phyloP scores from a whole-genome alignment of 495 filamentous ascomycete species.

The Penicillium samsonianum region DNA sequence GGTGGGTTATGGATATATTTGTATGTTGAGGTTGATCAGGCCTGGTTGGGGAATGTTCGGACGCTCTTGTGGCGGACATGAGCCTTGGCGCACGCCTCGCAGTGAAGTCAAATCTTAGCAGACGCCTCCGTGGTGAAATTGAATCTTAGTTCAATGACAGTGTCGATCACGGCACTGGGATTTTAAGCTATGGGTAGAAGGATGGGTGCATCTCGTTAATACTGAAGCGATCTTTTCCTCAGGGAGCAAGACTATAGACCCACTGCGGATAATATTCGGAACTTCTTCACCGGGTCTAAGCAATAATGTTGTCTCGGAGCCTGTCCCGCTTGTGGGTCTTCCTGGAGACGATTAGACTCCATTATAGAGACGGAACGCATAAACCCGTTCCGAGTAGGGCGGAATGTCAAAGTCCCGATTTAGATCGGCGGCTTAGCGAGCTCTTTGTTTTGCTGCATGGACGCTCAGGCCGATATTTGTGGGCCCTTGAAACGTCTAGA shows the following conservation, averaged over 20 bases:
- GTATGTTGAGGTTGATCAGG: slow-evolving; percentile 3
- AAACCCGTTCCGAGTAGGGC: not conserved
- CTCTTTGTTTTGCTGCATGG: not conserved
- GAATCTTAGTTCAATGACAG: not conserved
- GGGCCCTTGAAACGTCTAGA: not conserved
- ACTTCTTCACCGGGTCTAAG: not conserved
- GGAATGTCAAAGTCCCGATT: slow-evolving; percentile 14
- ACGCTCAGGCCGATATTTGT: not conserved
- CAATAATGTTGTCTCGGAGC: not conserved
- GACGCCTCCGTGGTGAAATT: not conserved
- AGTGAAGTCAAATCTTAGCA: not conserved
- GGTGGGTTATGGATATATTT: not conserved
- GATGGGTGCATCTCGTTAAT: not conserved
- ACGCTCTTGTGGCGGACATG: not conserved
- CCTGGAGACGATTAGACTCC: not conserved
- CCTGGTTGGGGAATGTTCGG: slow-evolving; percentile 1
- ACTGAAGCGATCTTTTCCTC: not conserved
- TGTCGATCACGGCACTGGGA: not conserved
- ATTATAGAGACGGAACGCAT: not conserved
- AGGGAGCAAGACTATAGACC: not conserved
- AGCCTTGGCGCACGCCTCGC: not conserved
- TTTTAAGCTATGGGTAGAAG: not conserved
- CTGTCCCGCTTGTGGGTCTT: not conserved
- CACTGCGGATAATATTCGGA: not conserved
- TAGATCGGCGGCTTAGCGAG: slow-evolving; percentile 17